Evolutionary conservation across 73 alveolate genomes (phyloP).

Genomic region (Vitrella brassicaformis): DNA sequence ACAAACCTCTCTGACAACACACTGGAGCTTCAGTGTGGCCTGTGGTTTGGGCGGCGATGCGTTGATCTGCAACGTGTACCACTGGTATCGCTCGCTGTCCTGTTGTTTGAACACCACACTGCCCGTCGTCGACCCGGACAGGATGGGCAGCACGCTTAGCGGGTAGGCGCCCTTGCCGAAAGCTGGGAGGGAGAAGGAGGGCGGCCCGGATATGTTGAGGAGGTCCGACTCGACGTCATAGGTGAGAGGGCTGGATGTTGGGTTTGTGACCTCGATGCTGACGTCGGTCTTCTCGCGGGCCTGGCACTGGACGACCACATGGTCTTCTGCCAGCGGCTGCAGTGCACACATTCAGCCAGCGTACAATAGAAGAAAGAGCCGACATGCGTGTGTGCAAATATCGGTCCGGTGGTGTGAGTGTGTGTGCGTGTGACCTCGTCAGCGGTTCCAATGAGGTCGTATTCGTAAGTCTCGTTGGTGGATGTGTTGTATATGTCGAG

Average conservation of each 20-base stretch:
- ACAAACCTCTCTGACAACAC: constrained; percentile 61
- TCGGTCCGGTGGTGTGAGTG: too few species aligned
- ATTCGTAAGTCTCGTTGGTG: constrained; percentile 78
- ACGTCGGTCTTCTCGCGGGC: too few species aligned
- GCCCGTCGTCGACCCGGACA: constrained; percentile 71
- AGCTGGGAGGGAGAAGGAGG: constrained; percentile 8
- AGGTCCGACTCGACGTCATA: constrained; percentile 82
- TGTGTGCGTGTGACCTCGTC: too few species aligned
- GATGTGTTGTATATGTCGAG: constrained; percentile 64
- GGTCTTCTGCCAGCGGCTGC: constrained; percentile 89
- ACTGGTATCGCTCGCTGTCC: constrained; percentile 58
- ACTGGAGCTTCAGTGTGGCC: constrained; percentile 62
- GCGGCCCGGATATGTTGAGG: constrained; percentile 69
- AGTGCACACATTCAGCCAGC: too few species aligned
- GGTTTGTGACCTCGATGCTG: too few species aligned
- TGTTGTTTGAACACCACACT: constrained; percentile 57
- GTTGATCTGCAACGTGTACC: constrained; percentile 81
- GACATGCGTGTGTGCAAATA: too few species aligned
- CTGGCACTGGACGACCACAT: constrained; percentile 68
- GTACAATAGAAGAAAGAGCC: too few species aligned
- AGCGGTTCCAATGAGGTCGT: constrained; percentile 74
- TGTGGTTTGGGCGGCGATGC: constrained; percentile 82
- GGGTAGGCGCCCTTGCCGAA: too few species aligned
- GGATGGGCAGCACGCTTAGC: constrained; percentile 62
- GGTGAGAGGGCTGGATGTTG: constrained; percentile 46